Evolutionary conservation across 768 basidiomycete species (phyloP).

Genomic region (Gloeopeniophorella convolvens): DNA sequence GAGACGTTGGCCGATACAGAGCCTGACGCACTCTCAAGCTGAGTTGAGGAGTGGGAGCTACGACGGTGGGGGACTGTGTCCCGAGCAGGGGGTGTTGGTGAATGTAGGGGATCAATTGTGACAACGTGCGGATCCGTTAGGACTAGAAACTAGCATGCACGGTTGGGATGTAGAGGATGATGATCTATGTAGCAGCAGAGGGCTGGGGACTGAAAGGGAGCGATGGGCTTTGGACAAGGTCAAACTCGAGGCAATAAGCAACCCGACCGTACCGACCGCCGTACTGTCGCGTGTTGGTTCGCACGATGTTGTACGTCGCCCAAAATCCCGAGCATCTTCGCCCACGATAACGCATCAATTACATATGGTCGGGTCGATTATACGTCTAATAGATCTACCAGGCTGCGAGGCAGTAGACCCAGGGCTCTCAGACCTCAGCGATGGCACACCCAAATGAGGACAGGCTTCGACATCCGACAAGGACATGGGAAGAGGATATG

Average conservation of each 20-base stretch:
- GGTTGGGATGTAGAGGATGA: conserved; percentile 14
- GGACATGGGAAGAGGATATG: too few relatives aligned
- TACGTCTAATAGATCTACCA: too few relatives aligned
- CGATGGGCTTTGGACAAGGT: conserved; percentile 11
- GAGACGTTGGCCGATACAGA: conserved; percentile 6
- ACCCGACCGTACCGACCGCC: not conserved
- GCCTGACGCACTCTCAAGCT: conserved; percentile 12
- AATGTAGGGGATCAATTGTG: conserved; percentile 23
- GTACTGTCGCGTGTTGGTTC: conserved; percentile 17
- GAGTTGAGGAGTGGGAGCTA: conserved; percentile 14
- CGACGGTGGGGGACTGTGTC: conserved; percentile 20
- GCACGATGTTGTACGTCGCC: conserved; percentile 11
- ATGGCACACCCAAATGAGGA: too few relatives aligned
- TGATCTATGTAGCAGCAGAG: conserved; percentile 17
- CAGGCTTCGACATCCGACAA: too few relatives aligned
- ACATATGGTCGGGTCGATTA: too few relatives aligned
- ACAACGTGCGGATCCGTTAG: conserved; percentile 20
- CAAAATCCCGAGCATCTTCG: not conserved
- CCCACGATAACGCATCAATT: too few relatives aligned
- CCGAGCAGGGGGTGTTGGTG: conserved; percentile 22
- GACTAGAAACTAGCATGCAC: conserved; percentile 19
- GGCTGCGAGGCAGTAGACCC: too few relatives aligned
- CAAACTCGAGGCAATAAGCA: conserved; percentile 3
- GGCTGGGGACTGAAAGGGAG: not conserved
- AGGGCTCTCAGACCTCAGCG: too few relatives aligned